phyloP scores from a whole-genome alignment of 208 protist genomes.

The Angomonas ambiguus region DNA sequence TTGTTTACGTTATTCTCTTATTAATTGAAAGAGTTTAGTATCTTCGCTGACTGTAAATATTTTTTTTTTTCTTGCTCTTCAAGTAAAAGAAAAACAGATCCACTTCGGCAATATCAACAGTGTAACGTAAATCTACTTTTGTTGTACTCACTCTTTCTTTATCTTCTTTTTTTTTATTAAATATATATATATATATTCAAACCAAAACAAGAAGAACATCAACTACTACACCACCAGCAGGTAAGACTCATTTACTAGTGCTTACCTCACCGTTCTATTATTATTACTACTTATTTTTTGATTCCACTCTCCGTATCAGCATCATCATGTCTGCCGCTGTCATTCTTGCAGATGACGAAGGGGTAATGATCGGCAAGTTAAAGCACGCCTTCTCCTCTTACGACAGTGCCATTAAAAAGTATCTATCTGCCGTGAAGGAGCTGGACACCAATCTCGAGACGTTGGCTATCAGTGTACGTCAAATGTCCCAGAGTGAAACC shows the following conservation, averaged over 20 bases:
- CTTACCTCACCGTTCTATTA: too few species aligned
- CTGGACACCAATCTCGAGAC: slow-evolving; percentile 40
- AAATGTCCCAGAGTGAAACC: slow-evolving; percentile 44
- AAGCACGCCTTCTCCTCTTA: slow-evolving; percentile 49
- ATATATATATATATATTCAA: slow-evolving; percentile 1
- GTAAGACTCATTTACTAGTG: too few species aligned
- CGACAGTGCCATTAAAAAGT: slow-evolving; percentile 47
- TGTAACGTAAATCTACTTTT: too few species aligned
- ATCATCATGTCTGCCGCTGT: neutral
- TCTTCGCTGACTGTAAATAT: neutral
- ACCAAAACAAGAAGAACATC: neutral
- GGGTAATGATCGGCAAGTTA: slow-evolving; percentile 36
- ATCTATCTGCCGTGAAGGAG: slow-evolving; percentile 47
- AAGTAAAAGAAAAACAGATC: too few species aligned
- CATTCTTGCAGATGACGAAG: slow-evolving; percentile 19
- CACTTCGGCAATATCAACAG: too few species aligned
- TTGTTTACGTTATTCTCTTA: neutral
- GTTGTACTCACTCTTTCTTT: neutral
- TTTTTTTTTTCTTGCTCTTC: neutral
- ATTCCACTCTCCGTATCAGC: neutral
- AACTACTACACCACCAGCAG: neutral
- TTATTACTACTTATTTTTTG: neutral
- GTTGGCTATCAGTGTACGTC: slow-evolving; percentile 49
- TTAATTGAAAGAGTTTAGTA: slow-evolving; percentile 14
- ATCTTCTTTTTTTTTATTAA: slow-evolving; percentile 9